A percentile compares a stretch with the other conserved stretches of the same genome.
phyloP scores from a whole-genome alignment of 192 early-diverging fungal genomes.

The Chytriomyces confervae region DNA sequence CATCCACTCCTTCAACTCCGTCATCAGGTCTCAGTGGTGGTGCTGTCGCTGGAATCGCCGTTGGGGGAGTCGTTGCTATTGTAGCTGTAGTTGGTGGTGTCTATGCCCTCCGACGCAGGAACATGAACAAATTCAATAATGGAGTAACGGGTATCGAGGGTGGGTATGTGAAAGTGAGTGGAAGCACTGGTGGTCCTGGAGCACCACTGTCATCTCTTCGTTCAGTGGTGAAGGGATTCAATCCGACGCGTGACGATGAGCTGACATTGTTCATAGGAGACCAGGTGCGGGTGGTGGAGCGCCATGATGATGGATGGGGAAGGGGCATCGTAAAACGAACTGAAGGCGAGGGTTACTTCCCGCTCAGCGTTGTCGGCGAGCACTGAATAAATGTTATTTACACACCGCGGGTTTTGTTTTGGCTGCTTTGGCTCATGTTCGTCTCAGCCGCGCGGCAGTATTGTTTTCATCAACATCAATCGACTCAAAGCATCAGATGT shows the following conservation, averaged over 20 bases:
- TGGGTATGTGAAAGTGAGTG: not conserved
- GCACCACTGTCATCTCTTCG: not conserved
- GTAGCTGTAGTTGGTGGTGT: not conserved
- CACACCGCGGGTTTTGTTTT: too few relatives aligned
- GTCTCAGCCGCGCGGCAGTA: too few relatives aligned
- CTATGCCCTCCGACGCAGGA: not conserved
- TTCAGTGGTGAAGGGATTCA: not conserved
- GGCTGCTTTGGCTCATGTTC: too few relatives aligned
- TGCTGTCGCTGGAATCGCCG: not conserved
- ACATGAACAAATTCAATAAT: not conserved
- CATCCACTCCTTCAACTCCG: not conserved
- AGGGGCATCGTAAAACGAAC: not conserved
- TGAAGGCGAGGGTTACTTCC: not conserved
- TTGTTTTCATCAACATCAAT: not conserved
- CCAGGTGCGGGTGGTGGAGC: not conserved
- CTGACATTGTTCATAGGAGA: not conserved
- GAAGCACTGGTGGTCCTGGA: not conserved
- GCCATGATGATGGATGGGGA: not conserved
- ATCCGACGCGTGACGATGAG: not conserved
- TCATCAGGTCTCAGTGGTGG: not conserved
- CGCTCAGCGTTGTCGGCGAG: not conserved
- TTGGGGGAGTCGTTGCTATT: not conserved
- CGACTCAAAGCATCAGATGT: not conserved
- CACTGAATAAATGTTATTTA: too few relatives aligned
- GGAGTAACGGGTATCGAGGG: not conserved